Evolutionary conservation across 2,329 filamentous ascomycete species (phyloP), one percentile per base, ranked within the genome.

Genomic region (Claviceps sorghi): DNA sequence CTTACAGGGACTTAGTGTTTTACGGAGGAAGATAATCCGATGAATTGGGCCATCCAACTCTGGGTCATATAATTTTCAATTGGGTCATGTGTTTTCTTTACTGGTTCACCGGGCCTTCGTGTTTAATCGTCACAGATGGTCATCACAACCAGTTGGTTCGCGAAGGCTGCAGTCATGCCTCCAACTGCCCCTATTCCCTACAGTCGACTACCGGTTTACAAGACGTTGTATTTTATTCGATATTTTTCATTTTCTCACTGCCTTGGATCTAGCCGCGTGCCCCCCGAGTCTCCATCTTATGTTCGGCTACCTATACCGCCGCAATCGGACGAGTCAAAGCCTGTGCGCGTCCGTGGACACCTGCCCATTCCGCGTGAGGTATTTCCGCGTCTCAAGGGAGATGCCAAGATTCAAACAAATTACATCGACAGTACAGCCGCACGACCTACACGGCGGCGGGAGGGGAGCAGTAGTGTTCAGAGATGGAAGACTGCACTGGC

Each of bases 221-320:
- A 62, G 50, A 57, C 62, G 51, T 49, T 60, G n/a, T 41, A 54
- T 42, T 51, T 57, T 15, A 55, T 60, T n/a, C 61, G 65, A 53
- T 56, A 57, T 36, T 66, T 70, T 54, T 67, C 67, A 22, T 64
- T 63, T 8, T 66, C 65, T 26, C 57, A 64, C 50, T 57, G 65
- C 47, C 67, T 69, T 61, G 53, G 64, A 62, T 69, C 69, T 49
- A 73, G 79, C 54, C 71, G 73, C 47, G 86, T 90, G 57, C 84
- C 84, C 19, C 91, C 93, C 48, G 87, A 96, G 65, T 95, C 89
- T 38, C 91, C 93, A 47, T 78, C 79, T 58, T 97, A 86, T 73
- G 86, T 97, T 69, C 82, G 88, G 58, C 74, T 96, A 52, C 91
- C 90, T 48, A 75, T 76, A 59, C 78, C 86, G 48, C 77, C 81